Base-by-base conservation (phyloP, 345 rosid species). In the Anastatica hierochuntica region DNA sequence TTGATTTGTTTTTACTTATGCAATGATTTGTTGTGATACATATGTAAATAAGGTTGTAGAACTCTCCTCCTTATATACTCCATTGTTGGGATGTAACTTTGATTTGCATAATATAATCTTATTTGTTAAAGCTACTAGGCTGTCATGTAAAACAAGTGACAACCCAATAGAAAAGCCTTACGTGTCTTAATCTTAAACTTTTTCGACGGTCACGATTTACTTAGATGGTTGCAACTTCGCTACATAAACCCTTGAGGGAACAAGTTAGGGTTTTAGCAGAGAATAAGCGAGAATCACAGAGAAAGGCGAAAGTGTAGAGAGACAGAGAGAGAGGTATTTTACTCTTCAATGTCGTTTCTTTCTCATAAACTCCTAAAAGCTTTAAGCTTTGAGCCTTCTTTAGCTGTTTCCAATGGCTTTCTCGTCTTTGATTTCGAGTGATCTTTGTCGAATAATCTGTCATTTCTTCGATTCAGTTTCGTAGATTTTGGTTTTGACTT, bases 231-330 rank as follows among this genome's bases (percentile, higher is more conserved):
- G 26, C n/a, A 46, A 43, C 19, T 14, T 26, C 5, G 36, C 59
- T 66, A 66, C 64, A 66, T 66, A 66, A 66, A 58, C 64, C 64
- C 53, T 36, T 49, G 12, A 3, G 49, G 15, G 52, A 46, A 9
- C 48, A 49, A 65, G 53, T 65, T 49, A 64, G 70, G 70, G 64
- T 65, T 65, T 61, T 51, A 49, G 31, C 44, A 41, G 5, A 35
- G n/a, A n/a, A n/a, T n/a, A n/a, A n/a, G n/a, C n/a, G n/a, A n/a
- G n/a, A n/a, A 39, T 47, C 56, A n/a, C 13, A 18, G 58, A 49
- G 63, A 33, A 48, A 56, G 56, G n/a, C 68, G 2, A 40, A 63
- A 43, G 33, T 38, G 47, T 11, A 11, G 36, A 65, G 64, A 64
- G 56, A n/a, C n/a, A n/a, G n/a, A n/a, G n/a, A n/a, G n/a, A n/a